These are phyloP conservation scores for Torulaspora indica DNA, from an alignment of 805 yeast genomes.

Conservation along the genomic window DNA sequence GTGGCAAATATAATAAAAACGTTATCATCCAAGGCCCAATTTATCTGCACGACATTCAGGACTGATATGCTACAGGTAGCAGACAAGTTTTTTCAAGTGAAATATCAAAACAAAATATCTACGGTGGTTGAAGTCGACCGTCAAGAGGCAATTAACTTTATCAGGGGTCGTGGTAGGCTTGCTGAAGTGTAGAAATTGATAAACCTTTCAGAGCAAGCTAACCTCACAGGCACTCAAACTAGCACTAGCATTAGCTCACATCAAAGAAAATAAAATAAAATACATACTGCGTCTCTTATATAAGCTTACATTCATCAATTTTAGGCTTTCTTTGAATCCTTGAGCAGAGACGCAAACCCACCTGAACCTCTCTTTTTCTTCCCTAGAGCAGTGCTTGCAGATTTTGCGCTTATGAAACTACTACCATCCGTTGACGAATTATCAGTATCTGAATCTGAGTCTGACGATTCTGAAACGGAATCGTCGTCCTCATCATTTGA, in stretches of 20 bases:
- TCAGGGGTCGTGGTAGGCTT: conserved; percentile 50
- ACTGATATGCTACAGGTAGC: conserved; percentile 89
- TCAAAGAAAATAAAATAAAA: not conserved
- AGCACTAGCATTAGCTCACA: conserved; percentile 1
- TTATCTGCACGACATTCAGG: conserved; percentile 93
- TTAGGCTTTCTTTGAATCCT: conserved; percentile 40
- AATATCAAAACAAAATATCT: conserved; percentile 76
- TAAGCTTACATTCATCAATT: conserved; percentile 1
- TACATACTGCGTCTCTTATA: not conserved
- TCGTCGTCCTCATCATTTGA: conserved; percentile 17
- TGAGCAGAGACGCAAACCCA: conserved; percentile 47
- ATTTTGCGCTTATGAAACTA: conserved; percentile 43
- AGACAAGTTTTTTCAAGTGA: conserved; percentile 81
- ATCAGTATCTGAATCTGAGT: conserved; percentile 24
- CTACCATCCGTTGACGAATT: conserved; percentile 26
- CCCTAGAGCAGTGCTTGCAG: conserved; percentile 41
- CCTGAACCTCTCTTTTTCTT: conserved; percentile 38
- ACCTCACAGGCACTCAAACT: not conserved
- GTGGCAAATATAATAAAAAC: conserved; percentile 72
- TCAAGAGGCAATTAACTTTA: conserved; percentile 75
- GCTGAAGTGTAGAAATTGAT: conserved; percentile 21
- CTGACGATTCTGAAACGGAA: conserved; percentile 21
- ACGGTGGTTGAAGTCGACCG: conserved; percentile 64
- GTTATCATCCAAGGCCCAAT: conserved; percentile 70
- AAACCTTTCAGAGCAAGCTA: not conserved